These are phyloP conservation scores for Trichoderma asperellum DNA, from an alignment of 2,329 filamentous ascomycete species.

Conservation along the genomic window DNA sequence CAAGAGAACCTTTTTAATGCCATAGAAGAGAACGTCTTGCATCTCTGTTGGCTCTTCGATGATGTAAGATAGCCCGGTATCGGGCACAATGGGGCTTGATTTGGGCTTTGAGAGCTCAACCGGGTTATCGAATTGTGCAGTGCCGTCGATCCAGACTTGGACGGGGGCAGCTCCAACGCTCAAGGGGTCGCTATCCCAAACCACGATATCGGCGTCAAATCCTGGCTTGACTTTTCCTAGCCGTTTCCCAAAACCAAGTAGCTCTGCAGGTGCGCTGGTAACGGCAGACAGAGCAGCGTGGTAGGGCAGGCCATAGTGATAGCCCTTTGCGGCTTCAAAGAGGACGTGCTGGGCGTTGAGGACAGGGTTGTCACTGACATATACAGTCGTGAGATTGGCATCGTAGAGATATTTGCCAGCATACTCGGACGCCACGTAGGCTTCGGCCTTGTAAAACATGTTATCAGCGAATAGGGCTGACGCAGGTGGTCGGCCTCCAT, in stretches of 20 bases:
- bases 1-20: slow-evolving; percentile 57
- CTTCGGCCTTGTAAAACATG: slow-evolving; percentile 73
- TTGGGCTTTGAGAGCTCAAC: slow-evolving; percentile 58
- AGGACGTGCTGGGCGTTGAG: slow-evolving; percentile 71
- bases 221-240: slow-evolving; percentile 65
- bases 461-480: slow-evolving; percentile 71
- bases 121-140: slow-evolving; percentile 56
- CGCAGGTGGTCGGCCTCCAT: slow-evolving; percentile 57
- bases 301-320: slow-evolving; percentile 64
- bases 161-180: slow-evolving; percentile 62
- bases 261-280: slow-evolving; percentile 61
- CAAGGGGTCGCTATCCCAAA: slow-evolving; percentile 67
- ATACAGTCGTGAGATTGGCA: slow-evolving; percentile 65
- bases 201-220: slow-evolving; percentile 63
- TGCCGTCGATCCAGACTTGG: slow-evolving; percentile 68
- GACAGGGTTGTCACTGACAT: slow-evolving; percentile 73
- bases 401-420: slow-evolving; percentile 70
- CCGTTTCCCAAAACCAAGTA: slow-evolving; percentile 60
- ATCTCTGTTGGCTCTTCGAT: slow-evolving; percentile 47
- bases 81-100: slow-evolving; percentile 44
- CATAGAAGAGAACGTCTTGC: slow-evolving; percentile 57
- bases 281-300: slow-evolving; percentile 62
- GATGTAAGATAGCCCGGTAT: slow-evolving; percentile 47
- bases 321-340: slow-evolving; percentile 65
- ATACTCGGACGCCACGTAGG: slow-evolving; percentile 66